Evolutionary conservation across 306 rosid species (phyloP), one percentile per base, ranked within the genome.

Genomic region (Dryas octopetala): DNA sequence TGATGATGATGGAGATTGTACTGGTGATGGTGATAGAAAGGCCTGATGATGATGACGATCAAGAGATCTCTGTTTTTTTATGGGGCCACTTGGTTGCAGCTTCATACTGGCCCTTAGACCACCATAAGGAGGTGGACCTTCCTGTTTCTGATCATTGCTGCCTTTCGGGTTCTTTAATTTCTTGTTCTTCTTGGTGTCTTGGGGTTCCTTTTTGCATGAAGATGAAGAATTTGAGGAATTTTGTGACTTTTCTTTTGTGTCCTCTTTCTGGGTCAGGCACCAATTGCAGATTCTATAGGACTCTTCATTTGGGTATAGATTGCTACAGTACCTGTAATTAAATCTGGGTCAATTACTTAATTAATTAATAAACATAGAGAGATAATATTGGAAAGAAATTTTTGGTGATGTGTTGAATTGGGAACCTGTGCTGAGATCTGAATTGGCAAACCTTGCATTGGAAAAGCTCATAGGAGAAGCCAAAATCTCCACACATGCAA

Each of bases 401-500:
- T 32, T 32, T 1, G 38, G 38, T 32, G 38, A 32, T 32, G 38
- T 32, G 38, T n/a, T 57, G 15, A 7, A 48, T 4, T 38, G 10
- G 12, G 44, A 74, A 87, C 98, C 93, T 95, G 90, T 95, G 99
- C 72, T 95, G 99, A 74, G 96, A 95, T 95, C 99, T 89, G 97
- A 89, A 90, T 43, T 90, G 96, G 76, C 99, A 95, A 68, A 88
- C 60, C 81, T 86, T 82, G 84, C 99, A 95, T 41, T 70, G 93
- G 80, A 95, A 90, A 78, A 92, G 97, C 80, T 92, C 93, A 51
- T 85, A 76, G 49, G 97, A 87, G 88, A 95, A 89, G 68, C 99
- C 99, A 55, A 62, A 86, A 81, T 95, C 99, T 9, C 99, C 99
- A 71, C 99, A 95, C 97, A 90, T 95, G 86, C 99, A 95, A 70